Conservation (phyloP, 108 stramenopile species). For the Conticribra weissflogii region DNA sequence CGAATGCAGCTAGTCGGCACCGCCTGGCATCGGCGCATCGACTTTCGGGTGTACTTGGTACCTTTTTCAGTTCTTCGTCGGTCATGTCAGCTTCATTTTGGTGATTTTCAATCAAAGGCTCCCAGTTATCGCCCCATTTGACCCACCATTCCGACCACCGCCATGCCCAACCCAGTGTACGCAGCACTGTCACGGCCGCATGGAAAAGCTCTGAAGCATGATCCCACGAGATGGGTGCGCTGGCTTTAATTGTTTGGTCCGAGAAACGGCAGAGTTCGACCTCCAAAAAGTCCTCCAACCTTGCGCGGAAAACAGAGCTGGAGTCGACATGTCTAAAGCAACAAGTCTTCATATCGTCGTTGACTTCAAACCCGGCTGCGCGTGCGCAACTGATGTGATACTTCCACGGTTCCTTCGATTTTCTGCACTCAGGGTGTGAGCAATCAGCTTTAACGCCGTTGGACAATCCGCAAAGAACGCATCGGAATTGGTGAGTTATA, state of each 20-base stretch:
- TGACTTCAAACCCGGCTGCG: constrained; percentile 80
- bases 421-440: constrained; percentile 44
- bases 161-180: constrained; percentile 88
- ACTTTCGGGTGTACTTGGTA: constrained; percentile 69
- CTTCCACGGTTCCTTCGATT: constrained; percentile 22
- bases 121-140: constrained; percentile 75
- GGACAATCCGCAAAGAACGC: constrained; percentile 69
- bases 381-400: constrained; percentile 84
- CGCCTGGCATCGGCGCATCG: constrained; percentile 72
- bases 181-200: constrained; percentile 65
- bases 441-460: constrained; percentile 73
- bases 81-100: constrained; percentile 77
- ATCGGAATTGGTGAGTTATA: constrained; percentile 49
- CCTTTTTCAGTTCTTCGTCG: constrained; percentile 72
- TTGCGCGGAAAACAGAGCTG: constrained; percentile 72
- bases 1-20: constrained; percentile 85
- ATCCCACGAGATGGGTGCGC: constrained; percentile 54
- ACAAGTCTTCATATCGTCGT: constrained; percentile 33
- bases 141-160: constrained; percentile 93
- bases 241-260: constrained; percentile 22
- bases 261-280: constrained; percentile 46
- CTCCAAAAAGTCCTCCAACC: constrained; percentile 82
- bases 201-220: constrained; percentile 68
- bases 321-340: constrained; percentile 73
- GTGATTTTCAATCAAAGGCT: constrained; percentile 73